Conservation (phyloP, 2,329 filamentous ascomycete genomes). For the Aspergillus thermomutatus region DNA sequence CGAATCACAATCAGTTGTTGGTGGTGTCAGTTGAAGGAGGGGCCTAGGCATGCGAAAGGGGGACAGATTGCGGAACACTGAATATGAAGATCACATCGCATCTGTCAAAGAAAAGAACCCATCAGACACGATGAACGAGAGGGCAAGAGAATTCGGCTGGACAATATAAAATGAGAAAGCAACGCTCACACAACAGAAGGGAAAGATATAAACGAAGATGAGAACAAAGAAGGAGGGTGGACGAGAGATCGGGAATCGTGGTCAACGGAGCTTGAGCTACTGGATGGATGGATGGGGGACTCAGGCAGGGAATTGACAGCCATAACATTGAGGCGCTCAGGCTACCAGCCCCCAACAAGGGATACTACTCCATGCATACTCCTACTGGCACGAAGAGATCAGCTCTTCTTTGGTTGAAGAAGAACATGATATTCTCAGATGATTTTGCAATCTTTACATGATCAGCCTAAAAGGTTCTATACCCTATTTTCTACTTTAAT, state of each 20-base stretch:
- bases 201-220: slow-evolving; percentile 3
- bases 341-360: neutral
- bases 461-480: neutral
- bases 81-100: slow-evolving; percentile 29
- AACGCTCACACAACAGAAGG: slow-evolving; percentile 8
- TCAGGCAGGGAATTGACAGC: neutral
- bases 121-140: neutral
- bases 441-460: neutral
- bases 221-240: slow-evolving; percentile 19
- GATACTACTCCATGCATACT: too few species aligned
- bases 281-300: neutral
- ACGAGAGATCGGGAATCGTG: neutral
- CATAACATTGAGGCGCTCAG: neutral
- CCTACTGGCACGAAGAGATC: neutral
- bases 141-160: neutral
- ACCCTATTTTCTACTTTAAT: neutral
- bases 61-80: slow-evolving; percentile 18
- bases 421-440: neutral
- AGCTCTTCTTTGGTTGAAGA: neutral
- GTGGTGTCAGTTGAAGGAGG: neutral
- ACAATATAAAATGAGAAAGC: neutral
- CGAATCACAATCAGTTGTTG: neutral
- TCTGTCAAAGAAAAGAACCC: slow-evolving; percentile 17
- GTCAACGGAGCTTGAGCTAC: neutral
- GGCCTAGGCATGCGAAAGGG: slow-evolving; percentile 13